Evolutionary conservation across 106 monocot species (phyloP), one percentile per base, ranked within the genome.

Genomic region (Ottelia alismoides): DNA sequence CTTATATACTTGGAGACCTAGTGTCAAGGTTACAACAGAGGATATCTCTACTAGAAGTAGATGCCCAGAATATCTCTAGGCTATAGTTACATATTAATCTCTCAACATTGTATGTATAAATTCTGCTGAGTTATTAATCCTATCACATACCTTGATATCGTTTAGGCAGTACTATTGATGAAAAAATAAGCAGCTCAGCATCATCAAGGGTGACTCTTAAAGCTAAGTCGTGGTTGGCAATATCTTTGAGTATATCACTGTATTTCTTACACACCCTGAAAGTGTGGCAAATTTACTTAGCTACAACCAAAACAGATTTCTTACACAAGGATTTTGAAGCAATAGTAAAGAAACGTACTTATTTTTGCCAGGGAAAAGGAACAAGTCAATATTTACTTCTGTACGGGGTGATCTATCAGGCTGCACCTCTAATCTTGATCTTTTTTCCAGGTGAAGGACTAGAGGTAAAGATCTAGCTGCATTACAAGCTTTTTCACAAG

Each of bases 171-270:
- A 27, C 61, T 29, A 20, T 1, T 12, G 61, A 61, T 28, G 61
- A 26, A 18, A 61, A 30, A 16, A 61, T 30, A 21, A 61, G 28
- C 20, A 61, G 61, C 49, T 61, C 61, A 19, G 49, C 47, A 11
- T 61, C 47, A 10, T 61, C 61, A 49, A 61, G 29, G 14, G 27
- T 48, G 26, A 61, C 49, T 28, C 22, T 49, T 49, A 49, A 29
- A 4, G 49, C 11, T 10, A 61, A 0, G 27, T 50, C 49, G 11
- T 29, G 3, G 1, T n/a, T 2, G 9, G 30, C 31, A 19, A 49
- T 26, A 20, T 49, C 49, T 20, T 30, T 19, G 11, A 61, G 5
- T 49, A 49, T 1, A 20, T 61, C n/a, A 20, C 49, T 28, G 49
- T 61, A 61, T 23, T 6, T 4, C 24, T 22, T 25, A 20, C 45